Conservation (phyloP, 345 rosid species). For the Pelargonium nanum region DNA sequence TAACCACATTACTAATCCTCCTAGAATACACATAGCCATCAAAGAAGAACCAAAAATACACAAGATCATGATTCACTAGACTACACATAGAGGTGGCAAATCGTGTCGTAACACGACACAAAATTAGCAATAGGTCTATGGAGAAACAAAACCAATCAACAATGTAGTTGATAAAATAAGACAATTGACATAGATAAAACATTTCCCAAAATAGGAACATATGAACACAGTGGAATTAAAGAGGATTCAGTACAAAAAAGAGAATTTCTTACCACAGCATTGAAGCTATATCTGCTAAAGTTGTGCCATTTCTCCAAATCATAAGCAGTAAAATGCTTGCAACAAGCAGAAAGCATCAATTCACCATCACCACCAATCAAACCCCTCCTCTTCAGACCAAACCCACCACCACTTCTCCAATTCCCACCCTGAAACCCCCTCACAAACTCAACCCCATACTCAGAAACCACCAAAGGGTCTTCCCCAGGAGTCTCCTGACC, state of each 20-base stretch:
- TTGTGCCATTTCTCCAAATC: slow-evolving; percentile 78
- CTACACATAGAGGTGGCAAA: too few relatives aligned
- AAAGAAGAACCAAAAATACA: too few relatives aligned
- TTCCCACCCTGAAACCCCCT: slow-evolving; percentile 55
- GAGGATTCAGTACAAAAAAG: neutral
- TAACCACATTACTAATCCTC: too few relatives aligned
- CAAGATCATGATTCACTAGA: too few relatives aligned
- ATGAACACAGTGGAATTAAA: neutral
- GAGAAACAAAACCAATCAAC: neutral
- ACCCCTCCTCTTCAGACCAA: slow-evolving; percentile 15
- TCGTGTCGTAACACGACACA: too few relatives aligned
- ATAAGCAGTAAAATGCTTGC: slow-evolving; percentile 87
- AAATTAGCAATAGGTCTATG: too few relatives aligned
- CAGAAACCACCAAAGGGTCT: slow-evolving; percentile 74
- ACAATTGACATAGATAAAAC: neutral
- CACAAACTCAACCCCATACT: slow-evolving; percentile 61
- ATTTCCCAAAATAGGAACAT: neutral
- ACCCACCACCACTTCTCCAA: slow-evolving; percentile 16
- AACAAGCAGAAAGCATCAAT: slow-evolving; percentile 88
- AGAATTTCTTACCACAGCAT: slow-evolving; percentile 58
- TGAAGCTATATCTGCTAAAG: slow-evolving; percentile 69
- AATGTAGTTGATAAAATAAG: too few relatives aligned
- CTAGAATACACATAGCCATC: too few relatives aligned
- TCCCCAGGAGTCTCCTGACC: slow-evolving; percentile 97
- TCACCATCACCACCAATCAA: slow-evolving; percentile 26